Conservation (phyloP, 345 rosid genomes). For the Aegle marmelos region DNA sequence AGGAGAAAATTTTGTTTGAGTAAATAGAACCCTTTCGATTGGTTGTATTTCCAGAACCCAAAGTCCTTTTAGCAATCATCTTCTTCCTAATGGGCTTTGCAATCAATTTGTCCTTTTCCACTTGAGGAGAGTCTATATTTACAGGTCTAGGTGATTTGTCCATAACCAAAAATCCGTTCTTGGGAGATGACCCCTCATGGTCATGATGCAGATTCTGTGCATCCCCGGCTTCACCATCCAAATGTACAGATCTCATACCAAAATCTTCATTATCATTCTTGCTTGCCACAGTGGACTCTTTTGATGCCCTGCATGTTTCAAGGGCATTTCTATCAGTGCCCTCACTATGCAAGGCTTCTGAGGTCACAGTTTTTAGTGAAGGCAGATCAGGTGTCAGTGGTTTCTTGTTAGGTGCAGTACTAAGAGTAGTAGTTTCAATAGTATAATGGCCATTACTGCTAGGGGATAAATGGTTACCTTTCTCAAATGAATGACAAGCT, state of each 20-base stretch:
- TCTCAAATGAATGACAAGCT: conserved; percentile 15
- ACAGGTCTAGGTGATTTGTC: conserved; percentile 25
- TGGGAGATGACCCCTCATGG: conserved; percentile 27
- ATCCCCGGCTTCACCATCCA: conserved; percentile 15
- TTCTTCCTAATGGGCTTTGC: conserved; percentile 42
- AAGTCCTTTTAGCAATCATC: conserved; percentile 45
- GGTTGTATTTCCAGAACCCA: conserved; percentile 47
- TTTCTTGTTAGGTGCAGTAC: conserved; percentile 24
- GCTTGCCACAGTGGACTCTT: conserved; percentile 17
- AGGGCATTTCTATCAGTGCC: conserved; percentile 16
- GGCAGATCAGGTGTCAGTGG: conserved; percentile 17
- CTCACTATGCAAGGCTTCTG: conserved; percentile 14
- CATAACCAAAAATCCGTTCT: conserved; percentile 21
- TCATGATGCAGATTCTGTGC: conserved; percentile 20
- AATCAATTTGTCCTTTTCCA: conserved; percentile 24
- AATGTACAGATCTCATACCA: conserved; percentile 2
- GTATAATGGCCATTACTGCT: conserved; percentile 19
- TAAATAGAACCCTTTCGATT: conserved; percentile 60
- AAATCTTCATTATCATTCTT: conserved; percentile 9
- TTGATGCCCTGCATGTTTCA: conserved; percentile 18
- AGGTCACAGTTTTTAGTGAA: conserved; percentile 10
- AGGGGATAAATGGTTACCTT: conserved; percentile 12
- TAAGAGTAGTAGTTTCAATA: conserved; percentile 11
- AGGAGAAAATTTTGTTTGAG: conserved; percentile 35
- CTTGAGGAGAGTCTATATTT: conserved; percentile 24